Percentiles rank a stretch among this genome's conserved stretches.
Conservation (phyloP, 495 filamentous ascomycete genomes). For the Podospora didyma region DNA sequence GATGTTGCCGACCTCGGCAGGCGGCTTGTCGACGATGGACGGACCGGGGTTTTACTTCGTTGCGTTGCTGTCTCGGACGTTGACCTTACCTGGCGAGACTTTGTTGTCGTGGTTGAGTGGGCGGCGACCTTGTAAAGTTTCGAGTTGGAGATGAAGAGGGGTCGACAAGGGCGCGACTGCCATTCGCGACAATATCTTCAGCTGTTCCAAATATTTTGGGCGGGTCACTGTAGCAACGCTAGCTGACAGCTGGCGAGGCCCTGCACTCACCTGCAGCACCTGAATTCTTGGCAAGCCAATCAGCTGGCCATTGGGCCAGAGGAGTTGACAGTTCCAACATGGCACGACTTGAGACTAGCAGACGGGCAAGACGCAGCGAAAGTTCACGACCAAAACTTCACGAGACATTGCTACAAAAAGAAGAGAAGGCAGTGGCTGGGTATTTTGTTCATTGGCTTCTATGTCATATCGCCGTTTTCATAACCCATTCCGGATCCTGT, state of each 20-base stretch:
- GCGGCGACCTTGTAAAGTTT: neutral
- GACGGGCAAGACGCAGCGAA: too few relatives aligned
- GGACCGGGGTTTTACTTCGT: neutral
- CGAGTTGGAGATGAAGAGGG: neutral
- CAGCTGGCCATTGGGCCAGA: too few relatives aligned
- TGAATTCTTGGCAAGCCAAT: neutral
- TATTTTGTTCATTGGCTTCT: slow-evolving; percentile 21
- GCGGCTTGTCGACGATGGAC: neutral
- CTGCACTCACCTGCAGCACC: too few relatives aligned
- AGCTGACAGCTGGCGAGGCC: neutral
- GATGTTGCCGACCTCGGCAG: neutral
- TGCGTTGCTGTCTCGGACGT: neutral
- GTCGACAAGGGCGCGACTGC: neutral
- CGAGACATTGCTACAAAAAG: too few relatives aligned
- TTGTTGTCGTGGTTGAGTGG: neutral
- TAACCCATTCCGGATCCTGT: slow-evolving; percentile 22
- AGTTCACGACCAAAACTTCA: slow-evolving; percentile 1
- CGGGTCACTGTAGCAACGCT: neutral
- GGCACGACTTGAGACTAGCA: too few relatives aligned
- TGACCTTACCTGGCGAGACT: neutral
- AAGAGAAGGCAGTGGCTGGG: too few relatives aligned
- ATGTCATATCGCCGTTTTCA: slow-evolving; percentile 24
- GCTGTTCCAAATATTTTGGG: neutral
- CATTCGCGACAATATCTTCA: neutral
- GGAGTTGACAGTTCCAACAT: too few relatives aligned